Evolutionary conservation across 2,329 filamentous ascomycete genomes (phyloP).

Genomic region (Shiraia sp.): DNA sequence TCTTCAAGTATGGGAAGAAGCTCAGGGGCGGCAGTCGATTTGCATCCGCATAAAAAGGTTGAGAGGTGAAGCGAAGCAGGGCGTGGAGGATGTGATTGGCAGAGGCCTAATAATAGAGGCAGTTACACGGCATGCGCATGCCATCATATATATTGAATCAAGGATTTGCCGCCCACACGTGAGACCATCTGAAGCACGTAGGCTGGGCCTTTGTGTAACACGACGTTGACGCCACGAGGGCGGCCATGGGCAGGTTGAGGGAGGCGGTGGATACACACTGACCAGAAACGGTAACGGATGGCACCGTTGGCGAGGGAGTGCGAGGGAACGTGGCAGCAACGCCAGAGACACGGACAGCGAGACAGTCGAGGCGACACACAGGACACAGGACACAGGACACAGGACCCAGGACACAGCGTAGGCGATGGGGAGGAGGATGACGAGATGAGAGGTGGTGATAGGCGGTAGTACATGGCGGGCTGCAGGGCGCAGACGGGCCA

Average conservation of each 20-base stretch:
- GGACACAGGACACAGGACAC: no score
- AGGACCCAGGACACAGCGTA: constrained; percentile 19
- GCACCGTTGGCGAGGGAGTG: constrained; percentile 27
- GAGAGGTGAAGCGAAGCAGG: constrained; percentile 8
- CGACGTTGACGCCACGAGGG: constrained; percentile 41
- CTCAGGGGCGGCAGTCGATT: constrained; percentile 54
- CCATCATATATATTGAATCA: constrained; percentile 39
- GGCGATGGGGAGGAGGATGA: constrained; percentile 20
- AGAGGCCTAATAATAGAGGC: constrained; percentile 38
- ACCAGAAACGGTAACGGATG: constrained; percentile 25
- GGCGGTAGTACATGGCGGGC: constrained; percentile 33
- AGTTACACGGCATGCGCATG: constrained; percentile 40
- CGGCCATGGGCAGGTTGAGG: constrained; percentile 36
- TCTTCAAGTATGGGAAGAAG: constrained; percentile 55
- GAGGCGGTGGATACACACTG: constrained; percentile 24
- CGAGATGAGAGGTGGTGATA: constrained; percentile 21
- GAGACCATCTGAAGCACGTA: constrained; percentile 41
- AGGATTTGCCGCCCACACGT: constrained; percentile 36
- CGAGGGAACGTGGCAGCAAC: constrained; percentile 34
- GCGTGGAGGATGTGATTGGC: constrained; percentile 26
- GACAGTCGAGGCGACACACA: constrained; percentile 24
- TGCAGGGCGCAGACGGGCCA: constrained; percentile 16
- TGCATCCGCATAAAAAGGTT: constrained; percentile 43
- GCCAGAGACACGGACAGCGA: constrained; percentile 21
- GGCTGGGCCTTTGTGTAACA: constrained; percentile 34